Conservation (phyloP, 1,284 basidiomycete species). For the Phellopilus nigrolimitatus region DNA sequence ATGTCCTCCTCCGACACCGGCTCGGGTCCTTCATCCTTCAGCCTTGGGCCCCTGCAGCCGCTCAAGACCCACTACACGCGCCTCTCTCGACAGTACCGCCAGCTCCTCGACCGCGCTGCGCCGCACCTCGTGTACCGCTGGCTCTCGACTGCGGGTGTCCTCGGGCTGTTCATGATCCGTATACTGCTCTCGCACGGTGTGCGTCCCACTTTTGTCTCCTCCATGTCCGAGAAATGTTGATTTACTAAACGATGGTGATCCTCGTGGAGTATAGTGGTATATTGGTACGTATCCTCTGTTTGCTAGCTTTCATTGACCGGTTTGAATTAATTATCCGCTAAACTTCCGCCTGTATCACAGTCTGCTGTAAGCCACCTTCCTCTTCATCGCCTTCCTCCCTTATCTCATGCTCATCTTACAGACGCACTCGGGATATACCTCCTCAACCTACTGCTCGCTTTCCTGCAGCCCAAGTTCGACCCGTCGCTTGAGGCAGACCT, state of each 20-base stretch:
- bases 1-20: constrained; percentile 10
- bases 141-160: constrained; percentile 72
- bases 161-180: constrained; percentile 79
- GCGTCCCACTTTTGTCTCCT: constrained; percentile 34
- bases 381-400: not conserved
- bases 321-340: constrained; percentile 20
- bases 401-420: constrained; percentile 28
- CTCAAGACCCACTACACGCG: constrained; percentile 46
- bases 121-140: constrained; percentile 88
- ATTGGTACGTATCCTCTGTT: constrained; percentile 54
- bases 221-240: constrained; percentile 20
- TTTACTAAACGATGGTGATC: constrained; percentile 7
- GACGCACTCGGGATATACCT: constrained; percentile 91
- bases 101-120: constrained; percentile 84
- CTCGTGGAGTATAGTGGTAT: constrained; percentile 68
- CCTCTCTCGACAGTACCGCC: constrained; percentile 71
- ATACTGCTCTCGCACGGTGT: constrained; percentile 90
- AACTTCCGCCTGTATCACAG: constrained; percentile 33
- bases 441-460: constrained; percentile 84
- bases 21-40: constrained; percentile 10
- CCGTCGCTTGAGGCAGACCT: constrained; percentile 92
- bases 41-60: constrained; percentile 37
- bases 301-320: not conserved
- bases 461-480: constrained; percentile 93
- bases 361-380: constrained; percentile 54